phyloP scores from a whole-genome alignment of 345 rosid species.

The Citrus glauca region DNA sequence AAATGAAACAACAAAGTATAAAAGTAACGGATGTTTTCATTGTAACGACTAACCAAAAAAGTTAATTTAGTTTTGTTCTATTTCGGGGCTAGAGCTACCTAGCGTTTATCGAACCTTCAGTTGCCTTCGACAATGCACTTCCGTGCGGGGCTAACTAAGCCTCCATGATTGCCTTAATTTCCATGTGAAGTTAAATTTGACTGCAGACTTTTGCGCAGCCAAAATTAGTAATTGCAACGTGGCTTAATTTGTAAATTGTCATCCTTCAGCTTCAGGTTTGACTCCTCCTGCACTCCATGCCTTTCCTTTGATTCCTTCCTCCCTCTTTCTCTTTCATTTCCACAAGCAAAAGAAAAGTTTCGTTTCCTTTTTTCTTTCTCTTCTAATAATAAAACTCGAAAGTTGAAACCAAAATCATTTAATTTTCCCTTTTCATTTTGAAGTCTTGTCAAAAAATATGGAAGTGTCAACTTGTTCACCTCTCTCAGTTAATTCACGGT shows the following conservation, averaged over 20 bases:
- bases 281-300: constrained; percentile 10
- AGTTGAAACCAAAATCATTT: not conserved
- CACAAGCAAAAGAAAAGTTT: constrained; percentile 12
- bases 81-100: not conserved
- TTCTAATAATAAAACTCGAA: not conserved
- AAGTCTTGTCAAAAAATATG: constrained; percentile 20
- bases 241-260: not conserved
- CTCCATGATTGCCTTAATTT: not conserved
- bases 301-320: constrained; percentile 38
- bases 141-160: constrained; percentile 24
- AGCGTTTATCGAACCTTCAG: not conserved
- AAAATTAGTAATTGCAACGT: not conserved
- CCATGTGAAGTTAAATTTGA: not conserved
- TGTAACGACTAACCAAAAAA: too few species aligned
- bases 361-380: constrained; percentile 4
- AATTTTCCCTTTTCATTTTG: not conserved
- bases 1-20: not conserved
- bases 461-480: constrained; percentile 59
- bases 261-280: not conserved
- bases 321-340: constrained; percentile 1
- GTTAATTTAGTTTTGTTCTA: too few species aligned
- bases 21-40: too few species aligned
- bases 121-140: not conserved
- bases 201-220: not conserved
- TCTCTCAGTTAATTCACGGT: constrained; percentile 47